Evolutionary conservation across 2,329 filamentous ascomycete species (phyloP).

Genomic region (Raffaelea arxii): DNA sequence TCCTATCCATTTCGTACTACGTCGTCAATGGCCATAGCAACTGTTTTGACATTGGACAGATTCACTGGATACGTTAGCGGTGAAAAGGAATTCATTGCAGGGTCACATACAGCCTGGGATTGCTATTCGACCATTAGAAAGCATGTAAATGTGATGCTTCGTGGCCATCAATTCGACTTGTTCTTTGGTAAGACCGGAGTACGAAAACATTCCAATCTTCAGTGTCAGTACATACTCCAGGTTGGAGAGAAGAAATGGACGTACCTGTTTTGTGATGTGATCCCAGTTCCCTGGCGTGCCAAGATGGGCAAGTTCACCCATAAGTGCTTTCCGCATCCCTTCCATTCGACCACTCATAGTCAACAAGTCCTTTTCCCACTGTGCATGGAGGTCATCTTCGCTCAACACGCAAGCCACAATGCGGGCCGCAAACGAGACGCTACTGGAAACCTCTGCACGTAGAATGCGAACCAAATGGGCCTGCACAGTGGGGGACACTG

Average conservation of each 20-base stretch:
- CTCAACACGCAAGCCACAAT: neutral
- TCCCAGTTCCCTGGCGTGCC: conserved; percentile 1
- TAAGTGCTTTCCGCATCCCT: neutral
- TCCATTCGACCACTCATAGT: neutral
- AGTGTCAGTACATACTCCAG: neutral
- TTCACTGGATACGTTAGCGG: neutral
- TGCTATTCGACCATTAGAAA: conserved; percentile 1
- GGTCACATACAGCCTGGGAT: conserved; percentile 1
- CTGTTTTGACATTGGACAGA: neutral
- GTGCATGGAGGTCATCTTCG: neutral
- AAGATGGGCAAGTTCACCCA: neutral
- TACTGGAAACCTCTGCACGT: neutral
- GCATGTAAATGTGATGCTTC: conserved; percentile 2
- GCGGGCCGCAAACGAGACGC: neutral
- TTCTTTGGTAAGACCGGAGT: neutral
- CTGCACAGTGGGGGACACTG: neutral
- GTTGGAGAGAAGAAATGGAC: neutral
- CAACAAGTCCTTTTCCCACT: neutral
- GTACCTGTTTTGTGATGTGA: neutral
- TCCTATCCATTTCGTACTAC: conserved; percentile 1
- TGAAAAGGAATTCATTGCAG: neutral
- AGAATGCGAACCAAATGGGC: neutral
- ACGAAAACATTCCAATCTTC: conserved; percentile 3
- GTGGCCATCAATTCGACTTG: neutral
- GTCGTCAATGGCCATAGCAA: neutral